Conservation (phyloP, 2,329 filamentous ascomycete species). For the Epichloe elymi region DNA sequence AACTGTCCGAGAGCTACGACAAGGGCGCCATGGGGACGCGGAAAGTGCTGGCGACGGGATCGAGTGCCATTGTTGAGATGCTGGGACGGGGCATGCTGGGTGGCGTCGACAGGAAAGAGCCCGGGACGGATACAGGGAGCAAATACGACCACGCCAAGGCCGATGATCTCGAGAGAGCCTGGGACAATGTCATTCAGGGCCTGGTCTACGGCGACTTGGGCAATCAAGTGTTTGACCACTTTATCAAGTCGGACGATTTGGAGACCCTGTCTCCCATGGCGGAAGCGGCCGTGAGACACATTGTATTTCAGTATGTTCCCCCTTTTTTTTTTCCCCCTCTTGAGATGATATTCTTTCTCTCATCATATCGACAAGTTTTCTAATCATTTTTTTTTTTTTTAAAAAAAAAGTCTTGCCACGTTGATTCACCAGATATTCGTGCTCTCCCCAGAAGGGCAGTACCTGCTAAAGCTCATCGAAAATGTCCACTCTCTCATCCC, state of each 20-base stretch:
- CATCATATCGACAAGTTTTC: no score
- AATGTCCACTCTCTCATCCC: constrained; percentile 59
- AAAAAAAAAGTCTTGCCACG: constrained; percentile 50
- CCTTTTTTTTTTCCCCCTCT: no score
- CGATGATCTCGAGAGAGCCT: constrained; percentile 48
- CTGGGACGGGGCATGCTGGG: constrained; percentile 53
- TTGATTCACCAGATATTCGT: constrained; percentile 63
- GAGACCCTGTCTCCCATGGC: constrained; percentile 50
- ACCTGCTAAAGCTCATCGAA: constrained; percentile 56
- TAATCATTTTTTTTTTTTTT: no score
- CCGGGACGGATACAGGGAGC: constrained; percentile 7
- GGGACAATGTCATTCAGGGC: constrained; percentile 52
- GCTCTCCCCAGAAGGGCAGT: constrained; percentile 61
- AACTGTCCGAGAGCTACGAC: constrained; percentile 71
- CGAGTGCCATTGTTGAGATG: constrained; percentile 57
- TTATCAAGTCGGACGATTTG: constrained; percentile 46
- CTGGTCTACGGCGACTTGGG: constrained; percentile 56
- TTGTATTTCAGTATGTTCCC: constrained; percentile 52
- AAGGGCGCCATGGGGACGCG: constrained; percentile 61
- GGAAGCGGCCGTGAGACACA: constrained; percentile 50
- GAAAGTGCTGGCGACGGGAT: constrained; percentile 61
- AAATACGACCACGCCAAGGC: constrained; percentile 47
- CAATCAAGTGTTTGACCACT: constrained; percentile 50
- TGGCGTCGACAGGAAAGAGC: constrained; percentile 24
- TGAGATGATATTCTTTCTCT: no score